phyloP scores from a whole-genome alignment of 768 basidiomycete genomes.

The Coprinopsis cinerea region DNA sequence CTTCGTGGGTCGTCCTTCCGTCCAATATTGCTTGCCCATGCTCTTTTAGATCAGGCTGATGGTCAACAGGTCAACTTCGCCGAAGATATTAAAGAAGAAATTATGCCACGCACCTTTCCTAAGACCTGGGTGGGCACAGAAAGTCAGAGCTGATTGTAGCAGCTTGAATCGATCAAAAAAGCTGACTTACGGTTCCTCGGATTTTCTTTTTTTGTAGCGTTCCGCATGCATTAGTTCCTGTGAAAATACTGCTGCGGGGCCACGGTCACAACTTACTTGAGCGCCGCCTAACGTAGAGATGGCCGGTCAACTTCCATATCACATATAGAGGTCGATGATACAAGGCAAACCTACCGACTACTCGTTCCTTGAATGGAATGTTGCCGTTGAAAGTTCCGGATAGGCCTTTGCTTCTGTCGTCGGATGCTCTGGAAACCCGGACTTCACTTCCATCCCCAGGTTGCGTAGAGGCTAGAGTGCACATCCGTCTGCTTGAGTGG shows the following conservation, averaged over 20 bases:
- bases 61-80: too few relatives aligned
- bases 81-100: too few relatives aligned
- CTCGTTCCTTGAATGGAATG: constrained; percentile 54
- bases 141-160: background rate
- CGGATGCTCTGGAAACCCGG: constrained; percentile 14
- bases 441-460: constrained; percentile 31
- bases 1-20: constrained; percentile 25
- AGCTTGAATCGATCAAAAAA: background rate
- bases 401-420: constrained; percentile 8
- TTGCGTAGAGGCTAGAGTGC: constrained; percentile 25
- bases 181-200: constrained; percentile 34
- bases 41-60: constrained; percentile 33
- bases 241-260: too few relatives aligned
- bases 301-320: background rate
- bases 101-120: constrained; percentile 26
- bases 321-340: background rate
- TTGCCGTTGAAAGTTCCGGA: constrained; percentile 15
- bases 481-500: background rate
- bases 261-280: constrained; percentile 29
- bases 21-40: constrained; percentile 49
- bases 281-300: constrained; percentile 22
- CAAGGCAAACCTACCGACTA: constrained; percentile 37
- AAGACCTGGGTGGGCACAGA: constrained; percentile 28
- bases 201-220: too few relatives aligned
- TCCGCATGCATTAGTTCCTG: too few relatives aligned